Percentiles rank a stretch among this genome's conserved stretches.
phyloP scores from a whole-genome alignment of 805 yeast genomes.

The Saccharomyces mikatae region DNA sequence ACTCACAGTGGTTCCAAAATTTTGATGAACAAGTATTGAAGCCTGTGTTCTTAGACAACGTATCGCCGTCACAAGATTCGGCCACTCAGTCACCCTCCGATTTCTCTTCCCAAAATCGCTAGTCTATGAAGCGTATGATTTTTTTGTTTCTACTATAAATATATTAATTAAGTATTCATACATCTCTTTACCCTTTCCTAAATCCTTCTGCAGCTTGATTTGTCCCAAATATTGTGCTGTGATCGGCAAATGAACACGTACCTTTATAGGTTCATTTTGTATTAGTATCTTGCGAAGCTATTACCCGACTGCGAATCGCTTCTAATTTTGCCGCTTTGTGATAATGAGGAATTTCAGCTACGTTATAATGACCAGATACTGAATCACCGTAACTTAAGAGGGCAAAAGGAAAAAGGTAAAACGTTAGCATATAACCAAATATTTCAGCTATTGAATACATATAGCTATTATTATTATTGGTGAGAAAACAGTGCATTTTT shows the following conservation, averaged over 20 bases:
- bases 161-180: background rate
- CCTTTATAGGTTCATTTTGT: background rate
- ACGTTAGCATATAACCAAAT: background rate
- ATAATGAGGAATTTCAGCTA: background rate
- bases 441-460: background rate
- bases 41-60: constrained; percentile 74
- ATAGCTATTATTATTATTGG: background rate
- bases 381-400: background rate
- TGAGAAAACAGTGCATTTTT: background rate
- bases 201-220: background rate
- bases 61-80: background rate
- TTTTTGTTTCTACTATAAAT: background rate
- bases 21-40: constrained; percentile 91
- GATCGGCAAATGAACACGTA: too few relatives aligned
- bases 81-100: background rate
- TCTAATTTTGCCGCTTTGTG: background rate
- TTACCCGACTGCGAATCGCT: background rate
- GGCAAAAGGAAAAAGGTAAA: background rate
- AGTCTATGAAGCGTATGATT: background rate
- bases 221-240: too few relatives aligned
- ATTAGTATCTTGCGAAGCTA: background rate
- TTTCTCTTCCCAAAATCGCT: constrained; percentile 2
- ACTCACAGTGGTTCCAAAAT: constrained; percentile 81
- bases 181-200: background rate
- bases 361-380: background rate